Percentiles rank a stretch among this genome's conserved stretches.
These are phyloP conservation scores for Globisporangium spiculum DNA, from an alignment of 352 stramenopile genomes.

Conservation along the genomic window DNA sequence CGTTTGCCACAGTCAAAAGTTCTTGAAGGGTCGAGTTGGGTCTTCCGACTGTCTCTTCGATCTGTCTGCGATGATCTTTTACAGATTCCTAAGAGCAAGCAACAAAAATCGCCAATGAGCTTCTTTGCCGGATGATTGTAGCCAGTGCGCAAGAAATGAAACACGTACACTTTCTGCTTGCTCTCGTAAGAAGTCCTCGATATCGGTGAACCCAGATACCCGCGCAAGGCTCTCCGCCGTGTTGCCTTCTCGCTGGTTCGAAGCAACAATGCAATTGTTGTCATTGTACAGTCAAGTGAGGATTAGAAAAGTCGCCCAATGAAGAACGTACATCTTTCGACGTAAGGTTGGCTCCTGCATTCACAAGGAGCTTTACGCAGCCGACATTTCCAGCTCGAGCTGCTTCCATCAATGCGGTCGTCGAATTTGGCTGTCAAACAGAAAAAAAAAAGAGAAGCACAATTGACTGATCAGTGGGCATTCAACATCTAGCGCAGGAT, in stretches of 20 bases:
- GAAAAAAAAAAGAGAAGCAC: not conserved
- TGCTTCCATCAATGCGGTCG: slow-evolving; percentile 86
- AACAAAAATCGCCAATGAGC: not conserved
- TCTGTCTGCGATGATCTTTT: slow-evolving; percentile 79
- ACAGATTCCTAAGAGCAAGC: slow-evolving; percentile 60
- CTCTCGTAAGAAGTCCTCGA: slow-evolving; percentile 79
- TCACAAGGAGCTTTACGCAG: slow-evolving; percentile 66
- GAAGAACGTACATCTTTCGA: slow-evolving; percentile 67
- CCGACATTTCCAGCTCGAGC: slow-evolving; percentile 74
- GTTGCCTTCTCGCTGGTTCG: slow-evolving; percentile 59
- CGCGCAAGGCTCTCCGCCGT: slow-evolving; percentile 68
- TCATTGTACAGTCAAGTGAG: not conserved
- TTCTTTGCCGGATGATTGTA: not conserved
- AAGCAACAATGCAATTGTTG: not conserved
- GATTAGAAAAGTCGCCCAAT: not conserved
- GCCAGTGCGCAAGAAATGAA: not conserved
- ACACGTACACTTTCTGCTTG: slow-evolving; percentile 75
- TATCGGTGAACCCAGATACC: slow-evolving; percentile 54
- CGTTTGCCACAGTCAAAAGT: slow-evolving; percentile 63
- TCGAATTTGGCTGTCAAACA: slow-evolving; percentile 66
- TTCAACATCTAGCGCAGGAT: not conserved
- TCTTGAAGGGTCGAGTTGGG: slow-evolving; percentile 57
- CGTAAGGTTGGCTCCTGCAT: slow-evolving; percentile 61
- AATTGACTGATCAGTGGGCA: not conserved
- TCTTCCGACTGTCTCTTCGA: slow-evolving; percentile 73